Percentiles rank a stretch among this genome's conserved stretches.
These are phyloP conservation scores for Colletotrichum filicis DNA, from an alignment of 2,329 filamentous ascomycete genomes.

Conservation along the genomic window DNA sequence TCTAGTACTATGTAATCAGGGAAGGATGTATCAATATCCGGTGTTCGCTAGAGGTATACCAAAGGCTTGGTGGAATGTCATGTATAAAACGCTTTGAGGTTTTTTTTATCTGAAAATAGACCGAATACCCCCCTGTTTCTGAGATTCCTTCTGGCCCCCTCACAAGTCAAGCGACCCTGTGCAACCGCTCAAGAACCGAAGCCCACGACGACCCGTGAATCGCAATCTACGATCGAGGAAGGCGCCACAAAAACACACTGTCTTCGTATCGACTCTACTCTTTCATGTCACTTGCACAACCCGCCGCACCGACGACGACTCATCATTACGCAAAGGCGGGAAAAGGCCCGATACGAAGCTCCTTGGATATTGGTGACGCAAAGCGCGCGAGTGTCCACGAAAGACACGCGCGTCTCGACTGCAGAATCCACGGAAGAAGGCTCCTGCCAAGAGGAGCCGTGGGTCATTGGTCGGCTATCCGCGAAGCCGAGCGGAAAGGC, in stretches of 20 bases:
- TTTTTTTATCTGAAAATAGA: neutral
- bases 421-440: neutral
- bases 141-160: neutral
- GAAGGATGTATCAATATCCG: neutral
- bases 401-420: slow-evolving; percentile 14
- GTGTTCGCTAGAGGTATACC: neutral
- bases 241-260: neutral
- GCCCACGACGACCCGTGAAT: neutral
- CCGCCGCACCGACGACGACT: neutral
- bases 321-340: neutral
- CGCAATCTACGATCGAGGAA: neutral
- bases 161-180: neutral
- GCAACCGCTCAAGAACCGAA: too few species aligned
- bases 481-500: neutral
- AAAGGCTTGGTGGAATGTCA: neutral
- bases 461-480: neutral
- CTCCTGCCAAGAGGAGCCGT: neutral
- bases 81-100: neutral
- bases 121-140: neutral
- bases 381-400: neutral
- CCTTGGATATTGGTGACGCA: neutral
- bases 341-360: neutral
- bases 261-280: neutral
- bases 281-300: neutral
- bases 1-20: neutral